Evolutionary conservation across 1,139 yeast genomes (phyloP).

Genomic region (Saccharomyces uvarum): DNA sequence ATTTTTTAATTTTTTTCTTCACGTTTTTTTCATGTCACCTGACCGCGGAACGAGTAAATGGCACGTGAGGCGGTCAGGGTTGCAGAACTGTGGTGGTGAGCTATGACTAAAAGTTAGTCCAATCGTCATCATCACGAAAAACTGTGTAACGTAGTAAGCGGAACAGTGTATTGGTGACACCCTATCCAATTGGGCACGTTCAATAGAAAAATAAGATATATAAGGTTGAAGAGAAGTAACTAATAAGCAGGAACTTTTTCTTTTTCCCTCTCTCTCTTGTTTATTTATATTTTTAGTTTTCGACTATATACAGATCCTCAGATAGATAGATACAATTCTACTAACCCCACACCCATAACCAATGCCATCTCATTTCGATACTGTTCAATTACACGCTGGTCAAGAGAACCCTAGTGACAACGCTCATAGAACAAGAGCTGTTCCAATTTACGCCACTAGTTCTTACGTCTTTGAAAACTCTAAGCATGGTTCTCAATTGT

Average conservation of each 20-base stretch:
- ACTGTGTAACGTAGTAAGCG: neutral
- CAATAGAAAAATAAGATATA: neutral
- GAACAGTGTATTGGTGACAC: neutral
- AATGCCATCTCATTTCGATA: slow-evolving; percentile 68
- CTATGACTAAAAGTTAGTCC: neutral
- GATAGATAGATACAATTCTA: neutral
- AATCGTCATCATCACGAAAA: neutral
- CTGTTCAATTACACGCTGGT: slow-evolving; percentile 92
- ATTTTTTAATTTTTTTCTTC: neutral
- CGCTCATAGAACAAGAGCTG: slow-evolving; percentile 65
- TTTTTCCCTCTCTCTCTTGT: neutral
- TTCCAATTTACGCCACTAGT: slow-evolving; percentile 81
- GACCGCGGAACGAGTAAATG: neutral
- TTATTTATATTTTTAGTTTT: neutral
- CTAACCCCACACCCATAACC: slow-evolving; percentile 1
- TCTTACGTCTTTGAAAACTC: slow-evolving; percentile 84
- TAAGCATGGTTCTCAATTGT: slow-evolving; percentile 83
- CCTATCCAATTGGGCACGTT: neutral
- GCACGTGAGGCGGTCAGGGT: neutral
- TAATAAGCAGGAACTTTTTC: neutral
- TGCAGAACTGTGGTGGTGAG: neutral
- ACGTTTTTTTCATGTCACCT: neutral
- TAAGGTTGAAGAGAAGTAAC: neutral
- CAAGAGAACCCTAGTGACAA: slow-evolving; percentile 56
- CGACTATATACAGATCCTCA: neutral